Evolutionary conservation across 495 filamentous ascomycete species (phyloP).

Genomic region (Bacidia gigantensis): DNA sequence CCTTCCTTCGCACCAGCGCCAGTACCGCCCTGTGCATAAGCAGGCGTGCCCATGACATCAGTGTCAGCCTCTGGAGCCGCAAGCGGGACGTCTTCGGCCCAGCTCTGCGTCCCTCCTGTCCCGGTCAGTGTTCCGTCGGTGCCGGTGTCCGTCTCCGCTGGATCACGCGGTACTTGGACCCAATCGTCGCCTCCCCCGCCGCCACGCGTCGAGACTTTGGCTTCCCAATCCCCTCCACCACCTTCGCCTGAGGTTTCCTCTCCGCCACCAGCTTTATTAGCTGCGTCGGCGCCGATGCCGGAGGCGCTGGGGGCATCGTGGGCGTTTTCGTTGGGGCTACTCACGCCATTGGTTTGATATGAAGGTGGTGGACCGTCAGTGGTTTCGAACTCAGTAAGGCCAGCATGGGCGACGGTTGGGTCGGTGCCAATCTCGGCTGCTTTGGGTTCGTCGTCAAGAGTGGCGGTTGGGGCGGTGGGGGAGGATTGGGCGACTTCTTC

Average conservation of each 20-base stretch:
- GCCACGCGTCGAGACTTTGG: constrained; percentile 33
- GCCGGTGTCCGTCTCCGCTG: constrained; percentile 60
- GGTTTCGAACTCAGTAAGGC: constrained; percentile 54
- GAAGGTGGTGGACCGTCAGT: constrained; percentile 8
- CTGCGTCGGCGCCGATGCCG: constrained; percentile 42
- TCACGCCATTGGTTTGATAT: constrained; percentile 19
- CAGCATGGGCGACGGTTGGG: constrained; percentile 63
- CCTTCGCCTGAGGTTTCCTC: constrained; percentile 47
- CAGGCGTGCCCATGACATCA: constrained; percentile 11
- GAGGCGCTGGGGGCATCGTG: constrained; percentile 36
- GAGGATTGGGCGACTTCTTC: constrained; percentile 35
- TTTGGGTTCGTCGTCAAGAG: constrained; percentile 19
- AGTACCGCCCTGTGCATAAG: constrained; percentile 26
- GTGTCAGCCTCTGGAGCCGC: not conserved
- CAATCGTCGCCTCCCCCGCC: constrained; percentile 49
- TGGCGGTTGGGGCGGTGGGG: constrained; percentile 25
- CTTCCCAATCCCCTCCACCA: constrained; percentile 59
- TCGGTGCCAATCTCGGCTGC: constrained; percentile 44
- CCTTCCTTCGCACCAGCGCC: constrained; percentile 11
- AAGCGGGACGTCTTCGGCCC: constrained; percentile 51
- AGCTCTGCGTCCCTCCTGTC: constrained; percentile 40
- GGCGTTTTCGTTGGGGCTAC: constrained; percentile 28
- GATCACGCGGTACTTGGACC: constrained; percentile 63
- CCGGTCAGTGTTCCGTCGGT: constrained; percentile 45
- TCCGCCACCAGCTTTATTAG: constrained; percentile 54